phyloP scores from a whole-genome alignment of 495 filamentous ascomycete genomes.

The Lindgomyces ingoldianus region DNA sequence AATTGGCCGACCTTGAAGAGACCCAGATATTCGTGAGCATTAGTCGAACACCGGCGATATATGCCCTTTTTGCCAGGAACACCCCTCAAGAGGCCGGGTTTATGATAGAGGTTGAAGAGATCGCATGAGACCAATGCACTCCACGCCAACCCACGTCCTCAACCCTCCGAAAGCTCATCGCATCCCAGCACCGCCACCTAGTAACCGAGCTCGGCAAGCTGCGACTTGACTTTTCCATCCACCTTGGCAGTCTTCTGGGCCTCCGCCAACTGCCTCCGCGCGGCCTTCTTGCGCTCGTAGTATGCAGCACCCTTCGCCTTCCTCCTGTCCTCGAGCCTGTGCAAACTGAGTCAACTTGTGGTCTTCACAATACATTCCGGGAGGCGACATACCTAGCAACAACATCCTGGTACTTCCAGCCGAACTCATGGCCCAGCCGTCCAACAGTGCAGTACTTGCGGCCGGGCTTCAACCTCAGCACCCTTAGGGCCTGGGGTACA shows the following conservation, averaged over 20 bases:
- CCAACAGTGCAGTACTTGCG: slow-evolving; percentile 99
- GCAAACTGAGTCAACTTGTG: slow-evolving; percentile 34
- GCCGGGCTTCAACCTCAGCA: slow-evolving; percentile 92
- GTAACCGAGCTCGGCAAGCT: slow-evolving; percentile 71
- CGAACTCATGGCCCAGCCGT: slow-evolving; percentile 95
- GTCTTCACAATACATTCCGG: not conserved
- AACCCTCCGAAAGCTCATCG: slow-evolving; percentile 13
- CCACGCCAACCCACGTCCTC: slow-evolving; percentile 30
- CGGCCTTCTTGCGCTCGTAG: slow-evolving; percentile 99
- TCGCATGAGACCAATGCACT: slow-evolving; percentile 32
- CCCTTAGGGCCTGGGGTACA: slow-evolving; percentile 93
- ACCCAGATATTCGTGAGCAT: slow-evolving; percentile 32
- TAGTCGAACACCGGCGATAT: slow-evolving; percentile 5
- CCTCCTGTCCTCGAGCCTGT: slow-evolving; percentile 95
- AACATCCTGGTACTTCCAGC: slow-evolving; percentile 99
- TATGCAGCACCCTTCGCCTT: slow-evolving; percentile 99
- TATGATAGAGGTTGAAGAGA: slow-evolving; percentile 32
- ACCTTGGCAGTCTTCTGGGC: slow-evolving; percentile 89
- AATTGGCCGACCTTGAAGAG: slow-evolving; percentile 33
- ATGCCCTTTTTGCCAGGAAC: slow-evolving; percentile 34
- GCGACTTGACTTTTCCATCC: slow-evolving; percentile 69
- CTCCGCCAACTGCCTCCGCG: slow-evolving; percentile 81
- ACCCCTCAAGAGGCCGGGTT: slow-evolving; percentile 24
- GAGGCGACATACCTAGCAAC: slow-evolving; percentile 77
- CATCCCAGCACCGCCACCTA: slow-evolving; percentile 47